These are phyloP conservation scores for Daldinia caldariorum DNA, from an alignment of 495 filamentous ascomycete species.

Conservation along the genomic window DNA sequence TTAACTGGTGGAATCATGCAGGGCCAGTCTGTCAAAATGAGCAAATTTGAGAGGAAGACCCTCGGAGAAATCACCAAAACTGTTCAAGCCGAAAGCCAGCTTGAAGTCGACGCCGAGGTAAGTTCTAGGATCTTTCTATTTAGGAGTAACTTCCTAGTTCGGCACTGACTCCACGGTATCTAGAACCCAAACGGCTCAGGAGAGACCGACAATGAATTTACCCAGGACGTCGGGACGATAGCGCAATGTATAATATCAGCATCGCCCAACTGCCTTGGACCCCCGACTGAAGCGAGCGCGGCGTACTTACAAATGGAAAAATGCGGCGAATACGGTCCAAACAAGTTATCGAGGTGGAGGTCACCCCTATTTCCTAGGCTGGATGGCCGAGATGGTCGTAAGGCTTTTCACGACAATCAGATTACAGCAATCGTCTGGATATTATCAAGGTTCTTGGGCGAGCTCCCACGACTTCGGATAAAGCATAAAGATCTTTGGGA, in stretches of 20 bases:
- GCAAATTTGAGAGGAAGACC: neutral
- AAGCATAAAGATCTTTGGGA: slow-evolving; percentile 1
- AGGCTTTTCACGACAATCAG: slow-evolving; percentile 39
- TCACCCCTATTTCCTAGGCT: slow-evolving; percentile 36
- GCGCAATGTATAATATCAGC: slow-evolving; percentile 26
- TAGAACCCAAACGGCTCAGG: slow-evolving; percentile 19
- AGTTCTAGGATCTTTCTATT: neutral
- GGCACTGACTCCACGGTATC: neutral
- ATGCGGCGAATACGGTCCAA: slow-evolving; percentile 42
- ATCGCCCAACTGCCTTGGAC: slow-evolving; percentile 40
- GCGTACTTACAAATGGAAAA: slow-evolving; percentile 37
- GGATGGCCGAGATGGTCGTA: slow-evolving; percentile 29
- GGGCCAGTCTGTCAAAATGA: slow-evolving; percentile 22
- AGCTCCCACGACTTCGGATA: slow-evolving; percentile 28
- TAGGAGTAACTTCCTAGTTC: neutral
- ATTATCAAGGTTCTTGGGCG: slow-evolving; percentile 38
- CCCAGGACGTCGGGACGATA: slow-evolving; percentile 21
- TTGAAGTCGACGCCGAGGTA: slow-evolving; percentile 42
- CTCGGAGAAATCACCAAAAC: slow-evolving; percentile 19
- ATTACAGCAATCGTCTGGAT: slow-evolving; percentile 45
- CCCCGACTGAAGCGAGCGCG: slow-evolving; percentile 35
- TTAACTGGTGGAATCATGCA: slow-evolving; percentile 34
- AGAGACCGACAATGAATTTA: slow-evolving; percentile 15
- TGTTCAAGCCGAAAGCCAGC: slow-evolving; percentile 31
- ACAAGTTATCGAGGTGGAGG: slow-evolving; percentile 32